Evolutionary conservation across 441 rosid species (phyloP).

Genomic region (Syzygium syzygioides): DNA sequence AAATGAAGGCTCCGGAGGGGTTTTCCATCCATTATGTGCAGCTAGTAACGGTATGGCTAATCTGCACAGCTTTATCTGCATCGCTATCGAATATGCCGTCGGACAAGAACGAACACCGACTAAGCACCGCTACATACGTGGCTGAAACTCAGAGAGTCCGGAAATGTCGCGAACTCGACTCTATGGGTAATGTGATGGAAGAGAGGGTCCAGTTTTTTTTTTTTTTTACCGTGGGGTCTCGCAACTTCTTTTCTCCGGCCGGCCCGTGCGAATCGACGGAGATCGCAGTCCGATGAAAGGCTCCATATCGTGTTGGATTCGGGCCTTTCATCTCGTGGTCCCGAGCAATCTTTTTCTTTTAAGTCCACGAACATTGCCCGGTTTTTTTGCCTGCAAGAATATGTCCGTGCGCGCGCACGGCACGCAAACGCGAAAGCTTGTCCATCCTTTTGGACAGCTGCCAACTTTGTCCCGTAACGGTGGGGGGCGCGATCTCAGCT

Average conservation of each 20-base stretch:
- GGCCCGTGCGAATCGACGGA: background rate
- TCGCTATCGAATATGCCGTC: background rate
- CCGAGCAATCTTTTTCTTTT: too few relatives aligned
- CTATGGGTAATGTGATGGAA: background rate
- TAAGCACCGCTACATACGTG: background rate
- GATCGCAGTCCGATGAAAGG: background rate
- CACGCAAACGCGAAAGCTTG: too few relatives aligned
- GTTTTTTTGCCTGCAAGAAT: too few relatives aligned
- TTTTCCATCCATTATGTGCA: background rate
- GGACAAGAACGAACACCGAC: background rate
- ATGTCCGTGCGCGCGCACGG: too few relatives aligned
- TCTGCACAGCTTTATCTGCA: background rate
- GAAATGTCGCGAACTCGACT: background rate
- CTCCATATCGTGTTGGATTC: background rate
- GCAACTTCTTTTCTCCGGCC: background rate
- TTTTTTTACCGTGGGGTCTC: background rate
- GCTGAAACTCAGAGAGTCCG: background rate
- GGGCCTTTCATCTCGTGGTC: background rate
- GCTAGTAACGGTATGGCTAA: background rate
- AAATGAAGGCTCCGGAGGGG: background rate
- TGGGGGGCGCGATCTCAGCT: background rate
- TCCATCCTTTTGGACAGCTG: too few relatives aligned
- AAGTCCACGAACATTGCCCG: too few relatives aligned
- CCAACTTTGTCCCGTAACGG: too few relatives aligned
- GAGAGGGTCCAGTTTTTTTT: background rate